Percentiles rank a stretch among this genome's conserved stretches.
Evolutionary conservation across 2,329 filamentous ascomycete genomes (phyloP).

Genomic region (Fusarium humuli): DNA sequence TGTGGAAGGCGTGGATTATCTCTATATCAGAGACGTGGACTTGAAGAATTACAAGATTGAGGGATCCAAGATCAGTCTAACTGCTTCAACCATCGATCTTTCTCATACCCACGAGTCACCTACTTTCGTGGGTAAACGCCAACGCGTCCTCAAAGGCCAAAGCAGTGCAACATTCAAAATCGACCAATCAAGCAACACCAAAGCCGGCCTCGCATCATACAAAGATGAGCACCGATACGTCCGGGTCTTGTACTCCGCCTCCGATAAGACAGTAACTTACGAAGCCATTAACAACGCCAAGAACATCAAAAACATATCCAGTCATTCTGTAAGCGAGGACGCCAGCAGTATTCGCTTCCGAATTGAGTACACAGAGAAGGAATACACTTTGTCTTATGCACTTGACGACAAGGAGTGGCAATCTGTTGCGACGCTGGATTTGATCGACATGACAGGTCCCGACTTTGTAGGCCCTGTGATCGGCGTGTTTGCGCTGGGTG

Average conservation of each 20-base stretch:
- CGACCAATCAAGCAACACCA: background rate
- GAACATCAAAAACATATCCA: background rate
- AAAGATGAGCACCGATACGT: conserved; percentile 24
- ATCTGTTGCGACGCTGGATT: conserved; percentile 7
- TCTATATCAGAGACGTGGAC: conserved; percentile 13
- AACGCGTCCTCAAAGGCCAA: conserved; percentile 3
- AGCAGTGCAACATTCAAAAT: background rate
- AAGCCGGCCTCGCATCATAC: background rate
- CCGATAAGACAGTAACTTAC: background rate
- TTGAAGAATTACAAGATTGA: conserved; percentile 11
- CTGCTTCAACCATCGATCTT: background rate
- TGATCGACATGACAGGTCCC: conserved; percentile 16
- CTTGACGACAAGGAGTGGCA: background rate
- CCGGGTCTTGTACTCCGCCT: background rate
- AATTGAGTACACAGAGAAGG: conserved; percentile 12
- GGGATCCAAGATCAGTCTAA: conserved; percentile 2
- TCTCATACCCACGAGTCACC: conserved; percentile 2
- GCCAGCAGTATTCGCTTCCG: background rate
- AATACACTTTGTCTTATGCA: conserved; percentile 1
- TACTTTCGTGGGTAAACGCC: conserved; percentile 15
- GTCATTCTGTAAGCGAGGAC: background rate
- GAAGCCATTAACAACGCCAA: conserved; percentile 9
- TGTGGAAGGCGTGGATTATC: conserved; percentile 3
- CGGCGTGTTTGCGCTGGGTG: conserved; percentile 9
- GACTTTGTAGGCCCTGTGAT: conserved; percentile 27